phyloP scores from a whole-genome alignment of 208 protist species.

The Wallacemonas sp. region DNA sequence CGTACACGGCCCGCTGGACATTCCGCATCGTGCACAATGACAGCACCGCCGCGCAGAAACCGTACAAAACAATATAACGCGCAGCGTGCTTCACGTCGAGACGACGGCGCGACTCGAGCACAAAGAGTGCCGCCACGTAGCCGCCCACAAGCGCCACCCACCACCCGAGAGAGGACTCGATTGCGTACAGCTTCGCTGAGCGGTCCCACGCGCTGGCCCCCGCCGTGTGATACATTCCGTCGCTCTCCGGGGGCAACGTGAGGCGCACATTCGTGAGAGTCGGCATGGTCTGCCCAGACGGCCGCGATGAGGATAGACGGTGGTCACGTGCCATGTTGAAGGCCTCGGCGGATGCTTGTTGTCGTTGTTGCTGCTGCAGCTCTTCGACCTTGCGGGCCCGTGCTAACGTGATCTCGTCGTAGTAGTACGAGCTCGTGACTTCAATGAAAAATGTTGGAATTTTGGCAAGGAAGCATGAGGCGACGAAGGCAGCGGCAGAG shows the following conservation, averaged over 20 bases:
- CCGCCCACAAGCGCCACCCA: conserved; percentile 50
- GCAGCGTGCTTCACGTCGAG: conserved; percentile 32
- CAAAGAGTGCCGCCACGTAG: conserved; percentile 54
- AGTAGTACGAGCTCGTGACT: conserved; percentile 73
- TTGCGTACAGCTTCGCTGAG: conserved; percentile 5
- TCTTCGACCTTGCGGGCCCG: conserved; percentile 6
- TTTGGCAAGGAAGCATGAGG: conserved; percentile 78
- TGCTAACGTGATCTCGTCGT: conserved; percentile 31
- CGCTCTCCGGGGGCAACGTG: too few relatives aligned
- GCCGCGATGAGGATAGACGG: too few relatives aligned
- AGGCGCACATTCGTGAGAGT: too few relatives aligned
- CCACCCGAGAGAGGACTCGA: conserved; percentile 30
- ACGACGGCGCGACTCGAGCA: conserved; percentile 44
- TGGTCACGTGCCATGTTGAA: too few relatives aligned
- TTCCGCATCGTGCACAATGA: conserved; percentile 66
- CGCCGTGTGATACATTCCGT: too few relatives aligned
- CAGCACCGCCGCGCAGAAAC: conserved; percentile 28
- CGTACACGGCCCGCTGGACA: conserved; percentile 77
- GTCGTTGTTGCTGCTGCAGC: too few relatives aligned
- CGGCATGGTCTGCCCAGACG: too few relatives aligned
- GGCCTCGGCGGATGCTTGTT: too few relatives aligned
- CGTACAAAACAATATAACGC: conserved; percentile 34
- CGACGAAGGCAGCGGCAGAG: conserved; percentile 49
- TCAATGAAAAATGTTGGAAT: conserved; percentile 75
- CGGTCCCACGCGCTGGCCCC: conserved; percentile 10